Evolutionary conservation across 352 stramenopile genomes (phyloP), one percentile per base, ranked within the genome.

Genomic region (Pseudoperonospora humuli): DNA sequence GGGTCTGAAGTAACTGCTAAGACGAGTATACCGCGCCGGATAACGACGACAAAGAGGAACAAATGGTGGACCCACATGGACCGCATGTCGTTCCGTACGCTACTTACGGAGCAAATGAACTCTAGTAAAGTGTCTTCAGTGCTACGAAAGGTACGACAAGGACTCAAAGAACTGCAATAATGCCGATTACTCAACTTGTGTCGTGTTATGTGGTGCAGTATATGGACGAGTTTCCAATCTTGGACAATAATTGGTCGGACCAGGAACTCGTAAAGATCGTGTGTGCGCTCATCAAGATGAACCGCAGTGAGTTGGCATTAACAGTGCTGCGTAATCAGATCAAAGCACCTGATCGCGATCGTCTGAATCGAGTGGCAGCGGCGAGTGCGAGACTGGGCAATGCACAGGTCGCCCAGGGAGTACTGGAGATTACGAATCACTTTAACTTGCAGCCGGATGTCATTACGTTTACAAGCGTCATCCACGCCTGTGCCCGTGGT

Each of bases 181-280:
- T n/a, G n/a, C n/a, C 8, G 8, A 42, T 23, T 59, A 26, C 49
- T 35, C 41, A 21, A 24, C 17, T 44, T 39, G 21, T 42, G 10
- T 18, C 13, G 25, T 23, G 34, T 9, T 41, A 9, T 10, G 4
- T 50, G 33, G 35, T 50, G 33, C 37, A 76, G 60, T 85, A 77
- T 53, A 75, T 86, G 57, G 65, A 78, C 44, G 68, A 86, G 40
- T 84, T 68, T 39, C 73, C 68, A 32, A 80, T 86, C 47, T 29
- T 74, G 24, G 59, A 84, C 43, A 78, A 50, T 37, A 49, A 61
- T 9, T 90, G 78, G 75, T 74, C 48, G 5, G 61, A 83, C 45
- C 68, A 86, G 46, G 75, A 87, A 50, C 70, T 87, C 36, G 78
- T 90, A 39, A 68, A 85, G 54, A 79, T 90, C 43, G 67, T 76